Percentiles rank a stretch among this genome's conserved stretches.
phyloP scores from a whole-genome alignment of 768 basidiomycete species.

The Boletus subcaerulescens region DNA sequence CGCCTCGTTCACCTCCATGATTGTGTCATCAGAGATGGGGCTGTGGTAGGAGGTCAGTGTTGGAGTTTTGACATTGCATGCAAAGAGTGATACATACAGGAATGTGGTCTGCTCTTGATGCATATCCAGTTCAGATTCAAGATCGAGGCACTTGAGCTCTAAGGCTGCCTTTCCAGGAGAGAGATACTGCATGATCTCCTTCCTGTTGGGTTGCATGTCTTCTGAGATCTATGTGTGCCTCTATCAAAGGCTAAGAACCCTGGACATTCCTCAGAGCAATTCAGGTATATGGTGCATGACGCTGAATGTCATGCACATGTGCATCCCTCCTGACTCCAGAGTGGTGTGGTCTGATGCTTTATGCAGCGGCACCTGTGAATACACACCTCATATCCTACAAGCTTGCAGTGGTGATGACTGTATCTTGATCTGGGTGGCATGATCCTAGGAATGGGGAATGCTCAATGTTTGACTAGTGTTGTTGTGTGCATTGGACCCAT shows the following conservation, averaged over 20 bases:
- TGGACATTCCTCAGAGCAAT: not conserved
- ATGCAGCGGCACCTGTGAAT: not conserved
- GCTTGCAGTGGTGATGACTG: not conserved
- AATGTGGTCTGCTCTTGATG: too few relatives aligned
- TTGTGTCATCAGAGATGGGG: too few relatives aligned
- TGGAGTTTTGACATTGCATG: too few relatives aligned
- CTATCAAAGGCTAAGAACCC: not conserved
- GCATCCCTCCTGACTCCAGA: not conserved
- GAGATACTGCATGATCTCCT: not conserved
- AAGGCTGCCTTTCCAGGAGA: not conserved
- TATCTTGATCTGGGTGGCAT: not conserved
- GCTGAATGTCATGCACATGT: not conserved
- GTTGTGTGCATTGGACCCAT: too few relatives aligned
- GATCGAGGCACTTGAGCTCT: too few relatives aligned
- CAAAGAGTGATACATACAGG: too few relatives aligned
- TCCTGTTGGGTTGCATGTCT: not conserved
- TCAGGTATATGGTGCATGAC: not conserved
- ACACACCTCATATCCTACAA: not conserved
- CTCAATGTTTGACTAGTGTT: too few relatives aligned
- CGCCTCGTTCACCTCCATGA: too few relatives aligned
- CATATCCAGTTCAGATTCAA: too few relatives aligned
- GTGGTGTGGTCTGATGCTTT: not conserved
- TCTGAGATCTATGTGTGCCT: not conserved
- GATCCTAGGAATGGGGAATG: not conserved
- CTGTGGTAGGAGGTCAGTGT: too few relatives aligned